phyloP scores from a whole-genome alignment of 2,329 filamentous ascomycete genomes.

The Zasmidium cellare region DNA sequence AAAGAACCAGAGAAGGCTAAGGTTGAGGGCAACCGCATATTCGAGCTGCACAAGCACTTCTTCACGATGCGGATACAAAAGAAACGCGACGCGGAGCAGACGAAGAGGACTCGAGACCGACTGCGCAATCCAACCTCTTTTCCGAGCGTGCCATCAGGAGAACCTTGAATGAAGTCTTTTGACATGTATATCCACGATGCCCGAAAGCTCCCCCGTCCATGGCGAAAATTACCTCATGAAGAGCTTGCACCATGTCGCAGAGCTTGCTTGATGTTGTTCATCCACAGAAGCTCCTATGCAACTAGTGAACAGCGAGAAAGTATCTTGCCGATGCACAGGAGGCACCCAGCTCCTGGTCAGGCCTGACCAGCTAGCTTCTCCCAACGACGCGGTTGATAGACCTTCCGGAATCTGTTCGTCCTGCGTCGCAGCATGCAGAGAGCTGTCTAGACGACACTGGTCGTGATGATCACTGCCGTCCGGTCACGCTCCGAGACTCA shows the following conservation, averaged over 20 bases:
- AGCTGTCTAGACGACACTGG: background rate
- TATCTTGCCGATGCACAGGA: background rate
- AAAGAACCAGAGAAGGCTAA: conserved; percentile 64
- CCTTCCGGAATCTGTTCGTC: background rate
- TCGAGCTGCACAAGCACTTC: conserved; percentile 85
- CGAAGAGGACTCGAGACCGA: conserved; percentile 78
- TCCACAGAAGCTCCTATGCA: background rate
- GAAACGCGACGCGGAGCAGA: conserved; percentile 73
- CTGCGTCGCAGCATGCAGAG: background rate
- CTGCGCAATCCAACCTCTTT: conserved; percentile 77
- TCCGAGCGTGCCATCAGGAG: conserved; percentile 70
- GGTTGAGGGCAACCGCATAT: conserved; percentile 71
- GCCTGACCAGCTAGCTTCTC: background rate
- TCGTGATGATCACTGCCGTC: background rate
- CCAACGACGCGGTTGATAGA: background rate
- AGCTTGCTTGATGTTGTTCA: background rate
- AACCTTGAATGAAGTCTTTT: background rate
- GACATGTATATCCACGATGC: background rate
- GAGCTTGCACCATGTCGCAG: too few species aligned
- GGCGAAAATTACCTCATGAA: background rate
- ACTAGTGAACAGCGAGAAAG: background rate
- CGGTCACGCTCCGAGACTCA: background rate
- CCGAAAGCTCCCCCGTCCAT: background rate
- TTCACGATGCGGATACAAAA: conserved; percentile 82
- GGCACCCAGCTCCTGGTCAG: background rate